Conservation (phyloP, 257 asterid species). For the Datura wrightii region DNA sequence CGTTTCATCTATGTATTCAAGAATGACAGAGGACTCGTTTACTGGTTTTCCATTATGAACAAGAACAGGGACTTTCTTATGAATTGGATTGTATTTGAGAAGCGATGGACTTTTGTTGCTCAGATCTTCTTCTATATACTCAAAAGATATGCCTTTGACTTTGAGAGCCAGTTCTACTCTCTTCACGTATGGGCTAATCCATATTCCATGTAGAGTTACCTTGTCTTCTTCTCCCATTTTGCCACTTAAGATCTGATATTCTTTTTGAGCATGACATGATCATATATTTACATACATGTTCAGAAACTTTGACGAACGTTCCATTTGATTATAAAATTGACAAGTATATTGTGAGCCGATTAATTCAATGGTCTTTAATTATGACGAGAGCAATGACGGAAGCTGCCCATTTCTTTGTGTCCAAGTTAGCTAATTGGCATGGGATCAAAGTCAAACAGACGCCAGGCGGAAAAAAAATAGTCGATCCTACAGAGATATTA, state of each 20-base stretch:
- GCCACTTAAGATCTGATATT: not conserved
- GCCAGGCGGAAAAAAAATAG: not conserved
- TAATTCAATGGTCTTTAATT: not conserved
- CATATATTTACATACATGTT: not conserved
- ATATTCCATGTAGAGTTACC: slow-evolving; percentile 46
- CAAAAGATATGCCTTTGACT: slow-evolving; percentile 53
- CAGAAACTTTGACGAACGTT: not conserved
- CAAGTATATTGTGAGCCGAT: not conserved
- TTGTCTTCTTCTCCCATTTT: slow-evolving; percentile 50
- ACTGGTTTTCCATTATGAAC: slow-evolving; percentile 28
- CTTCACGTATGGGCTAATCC: slow-evolving; percentile 51
- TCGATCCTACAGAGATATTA: no score
- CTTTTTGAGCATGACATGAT: not conserved
- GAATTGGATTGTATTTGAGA: slow-evolving; percentile 25
- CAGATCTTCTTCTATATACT: slow-evolving; percentile 52
- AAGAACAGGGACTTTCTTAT: slow-evolving; percentile 27
- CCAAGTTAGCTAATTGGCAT: not conserved
- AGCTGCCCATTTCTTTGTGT: slow-evolving; percentile 1
- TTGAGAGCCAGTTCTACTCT: slow-evolving; percentile 59
- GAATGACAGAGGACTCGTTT: slow-evolving; percentile 22
- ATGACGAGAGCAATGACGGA: not conserved
- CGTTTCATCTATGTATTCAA: slow-evolving; percentile 49
- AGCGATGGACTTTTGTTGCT: slow-evolving; percentile 39
- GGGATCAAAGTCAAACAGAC: not conserved
- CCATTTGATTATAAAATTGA: not conserved